Evolutionary conservation across 2,329 filamentous ascomycete species (phyloP), one percentile per base, ranked within the genome.

Genomic region (Magnaporthiopsis incrustans): DNA sequence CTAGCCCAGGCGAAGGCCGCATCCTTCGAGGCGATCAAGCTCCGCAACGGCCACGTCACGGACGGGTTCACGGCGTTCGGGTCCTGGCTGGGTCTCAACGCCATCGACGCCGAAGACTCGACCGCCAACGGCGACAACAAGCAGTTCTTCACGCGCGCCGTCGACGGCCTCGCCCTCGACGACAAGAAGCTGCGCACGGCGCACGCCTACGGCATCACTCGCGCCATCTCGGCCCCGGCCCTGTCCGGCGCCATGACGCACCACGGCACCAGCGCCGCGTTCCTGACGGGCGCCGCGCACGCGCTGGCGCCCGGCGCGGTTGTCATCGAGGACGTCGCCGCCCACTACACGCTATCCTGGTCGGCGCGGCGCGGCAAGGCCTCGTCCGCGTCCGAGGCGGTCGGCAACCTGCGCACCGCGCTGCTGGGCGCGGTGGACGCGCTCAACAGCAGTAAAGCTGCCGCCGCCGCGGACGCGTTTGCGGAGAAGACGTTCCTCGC

Each of bases 31-130:
- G 70, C 77, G 1, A 72, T 89, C 32, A 64, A 75, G 8, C 77
- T 90, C 7, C 69, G 77, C 26, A 80, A 89, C 67, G 88, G 87
- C 1, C 79, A 89, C 69, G 69, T 89, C n/a, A 82, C 83, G 7
- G 77, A 81, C 7, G 78, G 85, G 0, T 81, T 89, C 66, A 87
- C 84, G 3, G 84, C 83, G 1, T 84, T 89, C 35, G 86, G 82
- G 1, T 83, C 85, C 4, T 76, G 77, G 1, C 74, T 90, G 0
- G 88, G 88, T 0, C 78, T 90, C 8, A 83, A 83, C 66, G 86
- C 85, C 63, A 89, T 90, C 63, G 81, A 84, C 65, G 78, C 79
- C 5, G 88, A 89, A 67, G 70, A 75, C 10, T 75, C 76, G 59
- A 83, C 81, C 0, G 82, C 84, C 67, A 84, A 85, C 65, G 83